Base-by-base conservation (phyloP, 2,329 filamentous ascomycete species). In the Colletotrichum destructivum region DNA sequence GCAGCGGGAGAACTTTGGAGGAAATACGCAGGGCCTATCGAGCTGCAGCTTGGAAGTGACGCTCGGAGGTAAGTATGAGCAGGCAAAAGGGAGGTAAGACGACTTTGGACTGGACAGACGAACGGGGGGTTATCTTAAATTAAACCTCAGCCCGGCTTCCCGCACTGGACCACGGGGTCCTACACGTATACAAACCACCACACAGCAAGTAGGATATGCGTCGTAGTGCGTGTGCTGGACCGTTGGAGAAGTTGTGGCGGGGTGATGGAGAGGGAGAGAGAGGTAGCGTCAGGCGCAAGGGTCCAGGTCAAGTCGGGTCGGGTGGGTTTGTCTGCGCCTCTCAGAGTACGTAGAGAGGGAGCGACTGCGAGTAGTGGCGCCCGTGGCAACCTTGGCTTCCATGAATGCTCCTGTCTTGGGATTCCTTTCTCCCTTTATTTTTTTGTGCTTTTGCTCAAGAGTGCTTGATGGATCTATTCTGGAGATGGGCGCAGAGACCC, bases 41-140 rank as follows among this genome's bases (percentile, higher is more conserved):
- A 69, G 59, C 69, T 71, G 65, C 69, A 71, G 69, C 59, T 52
- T 69, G 65, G 52, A 69, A 63, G 69, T 71, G 69, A 71, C 69
- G 69, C 69, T 71, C 65, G 69, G 69, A 69, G 69, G 61, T 44
- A 54, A 63, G 59, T 31, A 42, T 42, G n/a, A 63, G 60, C 35
- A 42, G 31, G 35, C 38, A 57, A 40, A 42, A 57, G 55, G 55
- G n/a, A 57, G 38, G 51, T 46, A 55, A 55, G 49, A 23, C 51
- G 46, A 63, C 38, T 51, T 54, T 15, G 65, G 46, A 71, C 49
- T 35, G 69, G 69, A 57, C 57, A 71, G 69, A 71, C 69, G 69
- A 71, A 71, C 65, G 69, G 69, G 68, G 67, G 65, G 52, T 56
- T 69, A 69, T 69, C 62, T 62, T 63, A 60, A 71, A 63, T 71